Conservation (phyloP, 495 filamentous ascomycete species). For the Cenococcum geophilum region DNA sequence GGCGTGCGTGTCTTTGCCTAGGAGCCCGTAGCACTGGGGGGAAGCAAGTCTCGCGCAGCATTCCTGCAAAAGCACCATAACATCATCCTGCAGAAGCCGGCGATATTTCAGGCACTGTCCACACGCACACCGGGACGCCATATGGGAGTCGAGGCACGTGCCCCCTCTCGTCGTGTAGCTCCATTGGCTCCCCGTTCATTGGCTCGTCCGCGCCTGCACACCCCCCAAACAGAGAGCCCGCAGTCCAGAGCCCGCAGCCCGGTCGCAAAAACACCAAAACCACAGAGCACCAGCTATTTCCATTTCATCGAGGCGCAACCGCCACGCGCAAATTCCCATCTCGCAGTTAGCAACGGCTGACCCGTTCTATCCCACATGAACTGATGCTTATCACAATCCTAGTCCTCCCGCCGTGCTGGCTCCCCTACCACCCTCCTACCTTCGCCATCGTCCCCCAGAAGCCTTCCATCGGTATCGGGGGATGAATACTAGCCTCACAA, state of each 20-base stretch:
- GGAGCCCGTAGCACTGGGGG: no score
- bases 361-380: conserved; percentile 9
- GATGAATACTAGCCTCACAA: conserved; percentile 42
- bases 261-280: conserved; percentile 6
- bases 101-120: no score
- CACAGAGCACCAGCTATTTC: neutral
- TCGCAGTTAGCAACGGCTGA: conserved; percentile 14
- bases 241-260: neutral
- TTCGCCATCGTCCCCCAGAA: conserved; percentile 24
- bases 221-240: neutral
- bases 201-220: neutral
- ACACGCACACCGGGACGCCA: no score
- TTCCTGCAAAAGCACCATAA: neutral
- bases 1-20: no score
- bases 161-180: neutral
- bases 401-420: conserved; percentile 26
- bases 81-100: neutral
- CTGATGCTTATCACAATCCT: conserved; percentile 10
- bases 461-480: conserved; percentile 27
- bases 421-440: conserved; percentile 20
- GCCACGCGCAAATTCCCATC: conserved; percentile 9
- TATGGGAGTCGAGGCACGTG: no score
- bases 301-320: neutral
- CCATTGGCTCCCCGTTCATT: neutral
- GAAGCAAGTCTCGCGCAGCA: neutral